Base-by-base conservation (phyloP, 352 stramenopile species). In the Phytophthora pini region DNA sequence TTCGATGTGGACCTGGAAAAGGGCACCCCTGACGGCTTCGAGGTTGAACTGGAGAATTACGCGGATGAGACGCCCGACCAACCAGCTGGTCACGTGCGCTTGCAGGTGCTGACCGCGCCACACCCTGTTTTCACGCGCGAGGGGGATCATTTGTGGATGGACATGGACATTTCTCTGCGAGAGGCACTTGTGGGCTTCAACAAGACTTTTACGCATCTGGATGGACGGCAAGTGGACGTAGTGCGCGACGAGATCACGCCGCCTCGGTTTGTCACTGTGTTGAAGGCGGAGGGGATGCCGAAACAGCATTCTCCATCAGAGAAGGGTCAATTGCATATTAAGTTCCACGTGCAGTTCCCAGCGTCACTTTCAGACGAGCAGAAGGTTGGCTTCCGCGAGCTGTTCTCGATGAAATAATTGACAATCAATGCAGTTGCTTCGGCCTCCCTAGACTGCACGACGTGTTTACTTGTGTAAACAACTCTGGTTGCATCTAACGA, bases 1-100 rank as follows among this genome's bases (percentile, higher is more conserved):
- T 91, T 99, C 55, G 98, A 98, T n/a, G 90, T 99, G 26, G 94
- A 99, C 53, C 69, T 99, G 5, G 83, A 97, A 22, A 94, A 93
- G 67, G 98, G 98, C 50, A 98, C 98, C 61, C 71, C 92, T 24
- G 85, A 98, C 43, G 93, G 95, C 26, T 88, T 98, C 68, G 72
- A 91, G 36, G 92, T 99, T 56, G 94, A 93, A 43, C 98, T 98
- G 49, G 96, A 98, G 72, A 77, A 93, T 66, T 92, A 94, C 65
- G 86, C 77, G 1, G 94, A 98, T 59, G 84, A 98, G 66, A 62
- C 83, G 32, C 88, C 94, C 2, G 95, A 89, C 3, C 90, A 97
- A 67, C 96, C 81, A 38, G 79, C 97, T 10, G 97, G 97, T 43
- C 92, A 99, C 77, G 70, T 99, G 46, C 88, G 97, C 20, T 88